Evolutionary conservation across 176 grass and related monocot genomes (phyloP), one percentile per base, ranked within the genome.

Genomic region (Avena insularis): DNA sequence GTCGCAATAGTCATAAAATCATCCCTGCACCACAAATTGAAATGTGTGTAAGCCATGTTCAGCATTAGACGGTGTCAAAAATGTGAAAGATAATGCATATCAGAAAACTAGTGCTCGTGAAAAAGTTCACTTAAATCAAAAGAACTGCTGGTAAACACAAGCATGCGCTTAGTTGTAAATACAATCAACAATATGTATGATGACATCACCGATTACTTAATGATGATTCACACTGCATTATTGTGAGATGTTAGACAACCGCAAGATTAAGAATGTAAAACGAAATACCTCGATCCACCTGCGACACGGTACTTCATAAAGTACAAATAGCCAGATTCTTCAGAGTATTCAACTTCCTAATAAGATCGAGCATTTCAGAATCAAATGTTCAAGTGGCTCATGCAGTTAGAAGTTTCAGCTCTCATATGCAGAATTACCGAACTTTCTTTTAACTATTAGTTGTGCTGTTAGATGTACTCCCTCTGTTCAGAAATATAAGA

Each of bases 321-420:
- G 78, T 92, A 96, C 87, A 98, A 88, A 82, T 55, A 77, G 84
- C 96, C 93, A 87, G 93, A 92, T 85, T 98, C 96, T 90, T 98
- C 96, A 59, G 92, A 98, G 89, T 98, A 95, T 86, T 96, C 96
- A 53, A 98, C 96, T 91, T 98, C 96, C 96, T 98, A 80, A 82
- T 91, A 59, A 84, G 27, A 90, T 67, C 77, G 83, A 50, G 2
- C 31, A 67, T 79, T 71, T 80, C 29, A 72, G 38, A 62, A 83
- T 83, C 58, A 85, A 77, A 85, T 87, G 53, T 64, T 64, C 21
- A 47, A 46, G 72, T 86, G 46, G 62, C 54, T 81, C 62, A 58
- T 75, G 57, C 87, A 79, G 23, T 86, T 20, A 77, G 12, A 82
- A 59, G 19, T 58, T 80, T 81, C 81, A 88, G 60, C 49, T 75